Conservation (phyloP, 495 filamentous ascomycete genomes). For the Tuber borchii region DNA sequence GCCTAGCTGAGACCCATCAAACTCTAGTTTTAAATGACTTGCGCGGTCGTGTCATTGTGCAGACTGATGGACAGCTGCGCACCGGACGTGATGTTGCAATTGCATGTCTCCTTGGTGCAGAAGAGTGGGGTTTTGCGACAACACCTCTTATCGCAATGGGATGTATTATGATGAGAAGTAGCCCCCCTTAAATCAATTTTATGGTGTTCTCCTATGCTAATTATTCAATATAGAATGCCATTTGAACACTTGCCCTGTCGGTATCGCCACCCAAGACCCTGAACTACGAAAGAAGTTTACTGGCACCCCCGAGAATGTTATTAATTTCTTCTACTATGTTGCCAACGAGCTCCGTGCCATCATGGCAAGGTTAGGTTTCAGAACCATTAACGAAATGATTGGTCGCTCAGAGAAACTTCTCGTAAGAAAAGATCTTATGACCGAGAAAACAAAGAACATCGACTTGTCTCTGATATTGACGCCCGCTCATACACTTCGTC, state of each 20-base stretch:
- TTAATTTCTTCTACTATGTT: slow-evolving; percentile 99
- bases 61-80: slow-evolving; percentile 93
- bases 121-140: slow-evolving; percentile 98
- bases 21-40: slow-evolving; percentile 98
- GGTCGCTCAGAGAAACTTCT: slow-evolving; percentile 82
- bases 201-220: slow-evolving; percentile 26
- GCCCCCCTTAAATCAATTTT: slow-evolving; percentile 20
- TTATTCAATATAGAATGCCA: slow-evolving; percentile 37
- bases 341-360: slow-evolving; percentile 96
- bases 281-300: slow-evolving; percentile 92
- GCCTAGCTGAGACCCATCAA: slow-evolving; percentile 97
- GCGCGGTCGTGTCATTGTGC: slow-evolving; percentile 90
- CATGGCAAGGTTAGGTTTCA: slow-evolving; percentile 93
- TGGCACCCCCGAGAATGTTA: slow-evolving; percentile 93
- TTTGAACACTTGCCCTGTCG: slow-evolving; percentile 87
- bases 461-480: slow-evolving; percentile 94
- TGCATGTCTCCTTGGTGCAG: slow-evolving; percentile 90
- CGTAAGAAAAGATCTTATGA: slow-evolving; percentile 82
- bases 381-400: slow-evolving; percentile 98
- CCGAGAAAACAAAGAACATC: slow-evolving; percentile 83
- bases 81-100: slow-evolving; percentile 95
- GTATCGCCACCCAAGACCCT: slow-evolving; percentile 94
- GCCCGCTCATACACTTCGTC: slow-evolving; percentile 89
- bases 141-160: slow-evolving; percentile 95
- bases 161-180: slow-evolving; percentile 86